phyloP scores from a whole-genome alignment of 306 rosid genomes.

The Castanea sativa region DNA sequence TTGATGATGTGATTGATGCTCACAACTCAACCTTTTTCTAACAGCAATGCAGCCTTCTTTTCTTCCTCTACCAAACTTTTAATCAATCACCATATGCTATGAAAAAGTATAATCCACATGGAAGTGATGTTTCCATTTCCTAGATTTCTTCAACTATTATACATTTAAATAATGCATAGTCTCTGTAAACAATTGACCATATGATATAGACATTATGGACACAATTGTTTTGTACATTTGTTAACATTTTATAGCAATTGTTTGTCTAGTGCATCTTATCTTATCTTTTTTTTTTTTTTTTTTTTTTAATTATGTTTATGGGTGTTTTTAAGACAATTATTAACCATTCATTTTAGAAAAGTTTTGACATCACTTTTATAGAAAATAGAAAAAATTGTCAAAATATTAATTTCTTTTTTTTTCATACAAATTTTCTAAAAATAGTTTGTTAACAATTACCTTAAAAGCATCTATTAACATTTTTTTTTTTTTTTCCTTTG shows the following conservation, averaged over 20 bases:
- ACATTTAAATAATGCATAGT: neutral
- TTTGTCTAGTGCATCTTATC: neutral
- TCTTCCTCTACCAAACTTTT: neutral
- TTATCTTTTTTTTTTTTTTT: neutral
- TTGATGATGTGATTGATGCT: constrained; percentile 50
- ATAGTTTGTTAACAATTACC: too few species aligned
- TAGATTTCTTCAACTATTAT: constrained; percentile 17
- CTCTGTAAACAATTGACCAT: neutral
- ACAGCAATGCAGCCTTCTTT: neutral
- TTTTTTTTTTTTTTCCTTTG: neutral
- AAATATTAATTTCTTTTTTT: too few species aligned
- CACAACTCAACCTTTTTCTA: constrained; percentile 16
- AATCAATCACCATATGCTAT: neutral
- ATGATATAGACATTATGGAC: neutral
- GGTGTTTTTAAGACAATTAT: accelerated
- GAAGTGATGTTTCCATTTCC: constrained; percentile 28
- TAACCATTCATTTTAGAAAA: too few species aligned
- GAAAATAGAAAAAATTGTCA: accelerated
- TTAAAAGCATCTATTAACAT: accelerated
- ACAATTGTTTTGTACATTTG: neutral
- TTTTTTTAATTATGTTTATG: neutral
- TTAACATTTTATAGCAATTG: neutral
- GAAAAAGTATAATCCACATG: constrained; percentile 27
- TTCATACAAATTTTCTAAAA: too few species aligned
- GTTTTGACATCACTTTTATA: too few species aligned